These are phyloP conservation scores for Lophiotrema nucula DNA, from an alignment of 495 filamentous ascomycete species.

Conservation along the genomic window DNA sequence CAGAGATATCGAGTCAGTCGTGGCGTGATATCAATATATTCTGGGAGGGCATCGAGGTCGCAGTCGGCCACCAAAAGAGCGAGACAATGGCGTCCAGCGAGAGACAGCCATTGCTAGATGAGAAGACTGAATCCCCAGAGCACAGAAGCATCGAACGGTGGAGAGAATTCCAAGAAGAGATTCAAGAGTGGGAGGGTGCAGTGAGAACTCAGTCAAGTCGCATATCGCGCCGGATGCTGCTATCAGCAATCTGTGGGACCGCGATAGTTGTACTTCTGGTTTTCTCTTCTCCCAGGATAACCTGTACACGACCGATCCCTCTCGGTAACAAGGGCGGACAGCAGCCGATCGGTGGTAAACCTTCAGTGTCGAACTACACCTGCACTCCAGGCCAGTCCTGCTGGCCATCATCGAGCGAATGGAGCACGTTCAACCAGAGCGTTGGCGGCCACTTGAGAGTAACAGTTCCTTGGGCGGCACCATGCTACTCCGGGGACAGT, in stretches of 20 bases:
- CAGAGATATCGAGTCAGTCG: too few relatives aligned
- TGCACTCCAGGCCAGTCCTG: conserved; percentile 25
- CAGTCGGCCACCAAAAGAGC: neutral
- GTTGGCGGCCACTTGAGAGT: conserved; percentile 26
- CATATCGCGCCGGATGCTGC: too few relatives aligned
- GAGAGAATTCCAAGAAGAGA: neutral
- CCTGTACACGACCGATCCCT: too few relatives aligned
- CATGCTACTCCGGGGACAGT: conserved; percentile 20
- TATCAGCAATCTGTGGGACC: neutral
- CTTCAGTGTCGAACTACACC: conserved; percentile 19
- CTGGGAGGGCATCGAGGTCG: neutral
- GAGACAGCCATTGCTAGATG: neutral
- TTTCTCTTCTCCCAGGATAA: neutral
- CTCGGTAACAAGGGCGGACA: too few relatives aligned
- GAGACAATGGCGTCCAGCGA: neutral
- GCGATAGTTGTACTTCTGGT: neutral
- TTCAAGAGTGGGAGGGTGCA: too few relatives aligned
- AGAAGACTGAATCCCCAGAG: conserved; percentile 1
- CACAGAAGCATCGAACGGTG: conserved; percentile 1
- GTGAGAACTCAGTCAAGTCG: too few relatives aligned
- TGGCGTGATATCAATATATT: too few relatives aligned
- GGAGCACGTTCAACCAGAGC: conserved; percentile 30
- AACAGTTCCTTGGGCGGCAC: conserved; percentile 26
- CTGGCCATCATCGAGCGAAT: conserved; percentile 24
- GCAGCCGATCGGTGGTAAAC: conserved; percentile 5